phyloP scores from a whole-genome alignment of 495 filamentous ascomycete species.

The Cercophora samala region DNA sequence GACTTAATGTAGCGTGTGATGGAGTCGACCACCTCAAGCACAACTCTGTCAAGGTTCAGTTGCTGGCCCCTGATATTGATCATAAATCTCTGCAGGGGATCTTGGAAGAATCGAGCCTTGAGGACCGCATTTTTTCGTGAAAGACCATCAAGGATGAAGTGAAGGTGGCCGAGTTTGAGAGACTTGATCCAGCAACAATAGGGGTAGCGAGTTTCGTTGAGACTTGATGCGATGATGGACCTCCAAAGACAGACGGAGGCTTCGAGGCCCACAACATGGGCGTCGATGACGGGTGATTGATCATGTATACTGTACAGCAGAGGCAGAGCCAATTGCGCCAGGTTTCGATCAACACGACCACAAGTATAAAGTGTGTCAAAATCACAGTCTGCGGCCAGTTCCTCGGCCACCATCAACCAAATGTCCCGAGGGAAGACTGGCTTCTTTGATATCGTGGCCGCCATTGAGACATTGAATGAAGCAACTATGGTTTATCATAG shows the following conservation, averaged over 20 bases:
- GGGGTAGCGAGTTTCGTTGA: conserved; percentile 60
- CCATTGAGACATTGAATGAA: not conserved
- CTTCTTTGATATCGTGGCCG: not conserved
- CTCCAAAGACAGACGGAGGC: conserved; percentile 66
- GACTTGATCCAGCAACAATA: conserved; percentile 66
- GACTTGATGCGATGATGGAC: conserved; percentile 63
- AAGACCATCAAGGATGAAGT: conserved; percentile 53
- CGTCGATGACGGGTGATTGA: conserved; percentile 23
- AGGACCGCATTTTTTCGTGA: conserved; percentile 27
- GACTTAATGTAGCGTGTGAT: conserved; percentile 37
- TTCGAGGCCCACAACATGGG: conserved; percentile 24
- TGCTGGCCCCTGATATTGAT: conserved; percentile 9
- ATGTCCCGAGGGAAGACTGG: conserved; percentile 55
- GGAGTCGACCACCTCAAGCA: conserved; percentile 29
- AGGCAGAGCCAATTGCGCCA: conserved; percentile 57
- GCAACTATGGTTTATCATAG: no score
- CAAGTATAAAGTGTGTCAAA: conserved; percentile 58
- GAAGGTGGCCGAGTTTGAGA: conserved; percentile 60
- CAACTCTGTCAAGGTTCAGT: conserved; percentile 24
- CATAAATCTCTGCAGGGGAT: conserved; percentile 41
- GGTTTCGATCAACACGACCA: conserved; percentile 46
- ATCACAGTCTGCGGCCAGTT: conserved; percentile 50
- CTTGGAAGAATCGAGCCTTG: conserved; percentile 47
- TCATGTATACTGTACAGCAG: conserved; percentile 53
- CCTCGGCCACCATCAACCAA: conserved; percentile 55